Base-by-base conservation (phyloP, 2,329 filamentous ascomycete species). In the Pestalotiopsis sp. region DNA sequence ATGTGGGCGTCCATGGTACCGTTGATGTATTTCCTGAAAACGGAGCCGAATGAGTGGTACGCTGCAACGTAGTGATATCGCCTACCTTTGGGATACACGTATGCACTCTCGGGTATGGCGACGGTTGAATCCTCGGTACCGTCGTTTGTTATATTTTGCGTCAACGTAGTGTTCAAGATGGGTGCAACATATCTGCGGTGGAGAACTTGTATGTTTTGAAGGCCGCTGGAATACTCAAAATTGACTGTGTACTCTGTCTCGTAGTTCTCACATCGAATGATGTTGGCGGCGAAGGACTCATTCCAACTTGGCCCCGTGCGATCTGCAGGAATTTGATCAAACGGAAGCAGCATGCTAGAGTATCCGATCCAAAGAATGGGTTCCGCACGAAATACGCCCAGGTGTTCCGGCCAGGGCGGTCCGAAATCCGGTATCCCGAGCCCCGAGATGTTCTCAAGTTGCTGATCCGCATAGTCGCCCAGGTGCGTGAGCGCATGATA, bases 311-410 rank as follows among this genome's bases (percentile, higher is more conserved):
- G 45, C 0, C 2, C 17, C 5, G 45, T 20, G 1, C 2, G 0
- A 1, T 52, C 20, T 2, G 0, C 45, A 7, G 45, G 4, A 4
- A 52, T 3, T 1, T n/a, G 45, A 0, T n/a, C 56, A 59, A 4
- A 25, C 3, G 23, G 20, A 11, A 6, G 20, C 0, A 31, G 23
- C 56, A 4, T 2, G 13, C 11, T 31, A n/a, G 20, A 11, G 63
- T 80, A 79, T 5, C 80, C 81, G 25, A 83, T 72, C 79, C 79
- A 83, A 14, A 83, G 67, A 20, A 80, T 70, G 0, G 81, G 81
- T 68, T 83, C 80, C 1, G 78, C 79, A n/a, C 77, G 71, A 60
- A 83, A 78, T 4, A 76, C 78, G 1, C 82, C 81, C 2, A 82
- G 72, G 14, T 78, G 70, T 40, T 71, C 68, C 1, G 78, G 79